phyloP scores from a whole-genome alignment of 1,284 basidiomycete genomes.

The Naganishia sp. region DNA sequence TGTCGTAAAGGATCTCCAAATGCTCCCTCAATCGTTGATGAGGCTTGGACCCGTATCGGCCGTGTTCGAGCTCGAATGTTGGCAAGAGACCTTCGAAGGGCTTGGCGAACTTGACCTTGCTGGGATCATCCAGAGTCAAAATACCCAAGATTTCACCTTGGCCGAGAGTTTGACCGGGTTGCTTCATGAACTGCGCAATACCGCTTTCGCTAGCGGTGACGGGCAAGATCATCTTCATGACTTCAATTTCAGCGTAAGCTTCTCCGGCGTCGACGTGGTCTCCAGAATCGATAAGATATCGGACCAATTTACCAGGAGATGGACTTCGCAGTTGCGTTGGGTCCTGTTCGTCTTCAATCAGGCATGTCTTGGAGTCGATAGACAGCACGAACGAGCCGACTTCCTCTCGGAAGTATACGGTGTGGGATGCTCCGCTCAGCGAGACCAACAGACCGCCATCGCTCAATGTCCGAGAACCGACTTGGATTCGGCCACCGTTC shows the following conservation, averaged over 20 bases:
- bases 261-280: conserved; percentile 96
- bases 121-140: conserved; percentile 92
- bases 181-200: conserved; percentile 94
- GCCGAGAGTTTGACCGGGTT: conserved; percentile 92
- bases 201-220: conserved; percentile 95
- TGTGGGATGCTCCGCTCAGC: conserved; percentile 92
- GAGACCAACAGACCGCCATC: conserved; percentile 93
- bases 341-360: conserved; percentile 99
- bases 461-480: conserved; percentile 85
- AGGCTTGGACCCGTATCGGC: conserved; percentile 80
- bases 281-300: conserved; percentile 93
- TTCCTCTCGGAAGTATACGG: conserved; percentile 98
- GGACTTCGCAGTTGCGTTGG: conserved; percentile 96
- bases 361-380: conserved; percentile 94
- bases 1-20: conserved; percentile 81
- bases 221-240: conserved; percentile 99
- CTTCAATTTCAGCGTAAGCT: conserved; percentile 98
- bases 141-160: conserved; percentile 99
- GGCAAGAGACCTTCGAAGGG: conserved; percentile 95
- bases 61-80: conserved; percentile 77
- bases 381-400: conserved; percentile 91
- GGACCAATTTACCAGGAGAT: conserved; percentile 93
- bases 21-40: conserved; percentile 82
- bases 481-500: conserved; percentile 88
- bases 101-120: conserved; percentile 96